phyloP scores from a whole-genome alignment of 2,329 filamentous ascomycete species.

The Coniochaeta sp. region DNA sequence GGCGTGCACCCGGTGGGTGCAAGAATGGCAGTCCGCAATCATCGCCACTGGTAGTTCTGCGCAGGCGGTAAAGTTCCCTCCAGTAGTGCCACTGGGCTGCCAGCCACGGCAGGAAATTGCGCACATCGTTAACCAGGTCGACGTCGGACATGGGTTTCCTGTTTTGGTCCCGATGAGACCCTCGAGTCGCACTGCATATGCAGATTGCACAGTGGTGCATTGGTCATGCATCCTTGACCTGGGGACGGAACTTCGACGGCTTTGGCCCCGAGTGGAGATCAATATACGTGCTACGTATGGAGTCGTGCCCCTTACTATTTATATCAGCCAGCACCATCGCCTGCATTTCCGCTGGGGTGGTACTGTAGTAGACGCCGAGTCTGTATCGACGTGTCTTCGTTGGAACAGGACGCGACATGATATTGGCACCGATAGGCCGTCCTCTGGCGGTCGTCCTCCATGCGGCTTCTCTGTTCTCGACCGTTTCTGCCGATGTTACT shows the following conservation, averaged over 20 bases:
- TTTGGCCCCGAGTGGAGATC: too few relatives aligned
- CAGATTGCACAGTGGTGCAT: not conserved
- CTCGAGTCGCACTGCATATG: not conserved
- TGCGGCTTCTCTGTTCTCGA: not conserved
- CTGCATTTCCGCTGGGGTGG: too few relatives aligned
- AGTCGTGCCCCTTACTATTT: not conserved
- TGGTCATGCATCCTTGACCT: not conserved
- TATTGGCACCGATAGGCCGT: not conserved
- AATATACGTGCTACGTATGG: not conserved
- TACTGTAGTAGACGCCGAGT: too few relatives aligned
- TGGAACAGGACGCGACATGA: not conserved
- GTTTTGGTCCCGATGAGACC: not conserved
- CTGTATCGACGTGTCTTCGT: too few relatives aligned
- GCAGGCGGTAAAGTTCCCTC: too few relatives aligned
- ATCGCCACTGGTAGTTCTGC: too few relatives aligned
- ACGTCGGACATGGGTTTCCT: not conserved
- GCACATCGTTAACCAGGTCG: not conserved
- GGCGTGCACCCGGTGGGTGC: too few relatives aligned
- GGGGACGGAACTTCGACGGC: too few relatives aligned
- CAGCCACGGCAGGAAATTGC: too few relatives aligned
- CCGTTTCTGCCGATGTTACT: not conserved
- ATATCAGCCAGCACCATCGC: too few relatives aligned
- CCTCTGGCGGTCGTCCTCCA: not conserved
- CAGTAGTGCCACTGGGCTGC: too few relatives aligned
- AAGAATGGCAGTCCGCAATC: too few relatives aligned